Conservation (phyloP, 2,329 filamentous ascomycete species). For the Metarhizium brunneum region DNA sequence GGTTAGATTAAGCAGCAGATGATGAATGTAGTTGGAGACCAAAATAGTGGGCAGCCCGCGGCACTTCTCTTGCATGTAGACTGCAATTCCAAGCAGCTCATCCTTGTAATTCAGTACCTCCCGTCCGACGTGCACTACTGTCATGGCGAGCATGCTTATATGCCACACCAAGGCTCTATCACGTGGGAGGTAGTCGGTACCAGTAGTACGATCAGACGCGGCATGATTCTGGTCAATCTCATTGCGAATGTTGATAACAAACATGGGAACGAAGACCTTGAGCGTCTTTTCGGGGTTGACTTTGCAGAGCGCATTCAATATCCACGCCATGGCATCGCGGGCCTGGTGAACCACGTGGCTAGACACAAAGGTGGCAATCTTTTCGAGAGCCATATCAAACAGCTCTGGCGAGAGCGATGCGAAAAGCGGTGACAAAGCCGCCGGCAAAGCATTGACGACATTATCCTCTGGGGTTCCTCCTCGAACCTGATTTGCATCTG, state of each 20-base stretch:
- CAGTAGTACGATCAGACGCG: constrained; percentile 87
- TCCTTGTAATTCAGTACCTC: constrained; percentile 83
- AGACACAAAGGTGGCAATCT: constrained; percentile 83
- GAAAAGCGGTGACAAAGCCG: constrained; percentile 82
- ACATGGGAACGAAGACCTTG: constrained; percentile 80
- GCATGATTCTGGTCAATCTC: constrained; percentile 97
- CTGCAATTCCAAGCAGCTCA: constrained; percentile 81
- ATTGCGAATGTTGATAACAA: constrained; percentile 84
- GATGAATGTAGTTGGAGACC: constrained; percentile 95
- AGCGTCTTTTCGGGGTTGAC: constrained; percentile 90
- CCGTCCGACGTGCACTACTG: constrained; percentile 87
- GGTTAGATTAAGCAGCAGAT: constrained; percentile 87
- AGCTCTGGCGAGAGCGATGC: constrained; percentile 86
- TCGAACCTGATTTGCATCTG: constrained; percentile 78
- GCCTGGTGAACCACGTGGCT: constrained; percentile 96
- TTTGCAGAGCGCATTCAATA: constrained; percentile 92
- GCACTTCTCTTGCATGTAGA: constrained; percentile 95
- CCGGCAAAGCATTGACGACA: constrained; percentile 89
- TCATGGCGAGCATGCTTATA: constrained; percentile 95
- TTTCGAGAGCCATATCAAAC: constrained; percentile 85
- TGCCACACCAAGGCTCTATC: constrained; percentile 95
- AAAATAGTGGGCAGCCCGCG: constrained; percentile 90
- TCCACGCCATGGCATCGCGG: constrained; percentile 96
- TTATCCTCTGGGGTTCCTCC: constrained; percentile 93
- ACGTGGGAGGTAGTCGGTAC: constrained; percentile 83